Evolutionary conservation across 306 rosid species (phyloP).

Genomic region (Vachellia pachyceras): DNA sequence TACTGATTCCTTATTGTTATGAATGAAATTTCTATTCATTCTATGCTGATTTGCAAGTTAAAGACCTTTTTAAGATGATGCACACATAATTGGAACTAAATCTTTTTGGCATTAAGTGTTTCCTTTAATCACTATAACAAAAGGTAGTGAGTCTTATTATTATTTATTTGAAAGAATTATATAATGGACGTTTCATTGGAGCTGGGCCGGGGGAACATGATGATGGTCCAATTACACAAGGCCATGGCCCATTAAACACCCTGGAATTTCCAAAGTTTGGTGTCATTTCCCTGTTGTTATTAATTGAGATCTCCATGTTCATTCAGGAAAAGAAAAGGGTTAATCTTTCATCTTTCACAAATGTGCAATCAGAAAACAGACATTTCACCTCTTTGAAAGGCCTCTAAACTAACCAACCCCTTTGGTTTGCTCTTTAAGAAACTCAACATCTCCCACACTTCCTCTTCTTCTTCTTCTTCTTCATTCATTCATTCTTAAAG

Average conservation of each 20-base stretch:
- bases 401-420: constrained; percentile 55
- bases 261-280: constrained; percentile 41
- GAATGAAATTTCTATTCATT: no score
- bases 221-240: neutral
- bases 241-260: constrained; percentile 33
- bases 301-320: neutral
- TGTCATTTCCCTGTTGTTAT: constrained; percentile 23
- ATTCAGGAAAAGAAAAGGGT: constrained; percentile 33
- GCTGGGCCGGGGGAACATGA: constrained; percentile 33
- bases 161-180: neutral
- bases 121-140: no score
- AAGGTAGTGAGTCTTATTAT: no score
- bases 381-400: constrained; percentile 65
- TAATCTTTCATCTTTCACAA: constrained; percentile 50
- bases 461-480: constrained; percentile 14
- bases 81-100: no score
- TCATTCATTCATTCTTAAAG: neutral
- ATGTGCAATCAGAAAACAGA: constrained; percentile 49
- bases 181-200: neutral
- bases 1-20: no score
- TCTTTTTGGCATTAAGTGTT: no score
- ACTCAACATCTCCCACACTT: constrained; percentile 22
- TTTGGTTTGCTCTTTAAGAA: constrained; percentile 62
- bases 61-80: no score
- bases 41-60: no score